Base-by-base conservation (phyloP, 2,329 filamentous ascomycete genomes). In the Colletotrichum abscissum region DNA sequence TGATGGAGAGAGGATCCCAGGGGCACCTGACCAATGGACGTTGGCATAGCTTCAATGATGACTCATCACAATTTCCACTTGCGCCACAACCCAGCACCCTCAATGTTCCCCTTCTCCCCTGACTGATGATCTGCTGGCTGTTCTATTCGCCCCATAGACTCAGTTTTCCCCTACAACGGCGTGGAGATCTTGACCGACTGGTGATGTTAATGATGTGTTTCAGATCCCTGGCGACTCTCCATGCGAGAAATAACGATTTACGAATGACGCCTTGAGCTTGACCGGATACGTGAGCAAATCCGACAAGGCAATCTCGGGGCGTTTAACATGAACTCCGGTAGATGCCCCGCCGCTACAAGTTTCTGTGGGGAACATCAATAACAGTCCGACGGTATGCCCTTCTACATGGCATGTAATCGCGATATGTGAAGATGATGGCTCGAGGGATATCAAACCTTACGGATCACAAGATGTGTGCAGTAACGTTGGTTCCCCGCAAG, bases 91-190 rank as follows among this genome's bases (percentile, higher is more conserved):
- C 3, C 11, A 12, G 33, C 11, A 35, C 11, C 33, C 33, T 42
- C 16, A 8, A 19, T 42, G 14, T 42, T 42, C 14, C 38, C 14
- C 14, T 3, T 42, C 16, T 49, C 42, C 22, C 42, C 6, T 4
- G 3, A n/a, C 11, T 49, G 9, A 49, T n/a, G 19, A n/a, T n/a
- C 19, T 49, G 42, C 16, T 19, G 19, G 8, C 19, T 6, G 1
- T 49, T 19, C 3, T 8, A 22, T n/a, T 22, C 19, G 19, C 19
- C 42, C 42, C 19, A n/a, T 19, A 4, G 7, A n/a, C 42, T 8
- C 19, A n/a, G 19, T 9, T 4, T 11, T 11, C 8, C 1, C n/a
- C 3, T 0, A 19, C 19, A 1, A n/a, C 8, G 42, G 42, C 19
- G 3, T n/a, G 19, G 42, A 49, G 8, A 49, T n/a, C 7, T 11